phyloP scores from a whole-genome alignment of 2,329 filamentous ascomycete genomes.

The Talaromyces atroroseus region DNA sequence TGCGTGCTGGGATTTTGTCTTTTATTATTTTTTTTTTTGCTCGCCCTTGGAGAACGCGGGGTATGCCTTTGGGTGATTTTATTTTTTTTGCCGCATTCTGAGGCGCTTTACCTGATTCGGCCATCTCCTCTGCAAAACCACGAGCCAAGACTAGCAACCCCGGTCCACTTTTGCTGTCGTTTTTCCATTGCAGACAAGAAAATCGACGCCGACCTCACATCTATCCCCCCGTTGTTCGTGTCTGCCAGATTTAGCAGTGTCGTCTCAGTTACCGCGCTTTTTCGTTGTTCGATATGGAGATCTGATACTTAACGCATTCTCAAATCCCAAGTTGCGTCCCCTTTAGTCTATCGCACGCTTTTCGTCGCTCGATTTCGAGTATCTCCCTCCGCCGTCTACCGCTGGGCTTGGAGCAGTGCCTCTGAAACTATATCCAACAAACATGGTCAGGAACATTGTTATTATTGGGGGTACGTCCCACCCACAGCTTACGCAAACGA shows the following conservation, averaged over 20 bases:
- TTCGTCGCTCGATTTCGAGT: slow-evolving; percentile 1
- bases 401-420: slow-evolving; percentile 11
- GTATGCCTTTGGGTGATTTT: background rate
- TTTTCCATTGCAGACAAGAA: slow-evolving; percentile 11
- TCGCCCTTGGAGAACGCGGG: slow-evolving; percentile 10
- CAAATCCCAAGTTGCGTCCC: background rate
- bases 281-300: slow-evolving; percentile 1
- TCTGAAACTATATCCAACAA: slow-evolving; percentile 16
- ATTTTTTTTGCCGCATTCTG: slow-evolving; percentile 10
- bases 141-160: slow-evolving; percentile 18
- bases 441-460: slow-evolving; percentile 92
- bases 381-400: slow-evolving; percentile 10
- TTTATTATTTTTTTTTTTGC: slow-evolving; percentile 5
- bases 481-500: slow-evolving; percentile 75
- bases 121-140: background rate
- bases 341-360: background rate
- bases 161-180: slow-evolving; percentile 25
- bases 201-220: background rate
- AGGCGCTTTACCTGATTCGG: slow-evolving; percentile 13
- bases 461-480: slow-evolving; percentile 91
- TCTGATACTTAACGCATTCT: background rate
- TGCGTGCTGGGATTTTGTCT: slow-evolving; percentile 14
- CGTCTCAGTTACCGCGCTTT: background rate
- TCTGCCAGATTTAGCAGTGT: background rate
- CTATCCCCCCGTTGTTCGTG: background rate